phyloP scores from a whole-genome alignment of 2,329 filamentous ascomycete species.

The Periglandula ipomoeae region DNA sequence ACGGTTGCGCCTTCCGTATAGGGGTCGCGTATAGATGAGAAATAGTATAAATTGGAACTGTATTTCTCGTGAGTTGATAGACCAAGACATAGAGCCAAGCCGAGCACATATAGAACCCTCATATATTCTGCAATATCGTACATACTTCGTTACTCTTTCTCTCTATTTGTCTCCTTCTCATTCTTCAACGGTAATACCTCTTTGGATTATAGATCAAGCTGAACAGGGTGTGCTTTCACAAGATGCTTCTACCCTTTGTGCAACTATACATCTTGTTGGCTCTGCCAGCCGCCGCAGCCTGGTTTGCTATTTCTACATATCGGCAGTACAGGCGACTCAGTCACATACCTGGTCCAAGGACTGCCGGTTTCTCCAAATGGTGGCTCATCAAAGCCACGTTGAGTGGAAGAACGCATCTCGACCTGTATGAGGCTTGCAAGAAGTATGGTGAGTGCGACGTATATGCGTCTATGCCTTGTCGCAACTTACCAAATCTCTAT shows the following conservation, averaged over 20 bases:
- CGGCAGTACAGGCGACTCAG: constrained; percentile 27
- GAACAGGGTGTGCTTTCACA: background rate
- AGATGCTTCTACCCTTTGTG: background rate
- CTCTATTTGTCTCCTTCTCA: background rate
- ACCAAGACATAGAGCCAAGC: no score
- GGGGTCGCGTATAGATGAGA: background rate
- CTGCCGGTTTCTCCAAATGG: constrained; percentile 28
- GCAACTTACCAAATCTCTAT: background rate
- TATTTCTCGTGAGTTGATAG: background rate
- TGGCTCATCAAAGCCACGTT: constrained; percentile 26
- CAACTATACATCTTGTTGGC: constrained; percentile 3
- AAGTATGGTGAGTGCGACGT: constrained; percentile 22
- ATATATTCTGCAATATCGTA: no score
- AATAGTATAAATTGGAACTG: background rate
- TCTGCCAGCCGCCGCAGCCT: constrained; percentile 8
- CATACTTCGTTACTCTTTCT: background rate
- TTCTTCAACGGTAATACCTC: background rate
- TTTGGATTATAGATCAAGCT: background rate
- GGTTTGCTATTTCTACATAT: constrained; percentile 5
- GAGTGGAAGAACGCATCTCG: constrained; percentile 23
- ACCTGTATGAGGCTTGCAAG: constrained; percentile 25
- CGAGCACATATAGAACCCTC: no score
- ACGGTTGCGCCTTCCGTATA: background rate
- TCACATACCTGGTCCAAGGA: constrained; percentile 29
- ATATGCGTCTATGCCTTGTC: no score